These are phyloP conservation scores for Populus nigra DNA, from an alignment of 345 rosid species.

Conservation along the genomic window DNA sequence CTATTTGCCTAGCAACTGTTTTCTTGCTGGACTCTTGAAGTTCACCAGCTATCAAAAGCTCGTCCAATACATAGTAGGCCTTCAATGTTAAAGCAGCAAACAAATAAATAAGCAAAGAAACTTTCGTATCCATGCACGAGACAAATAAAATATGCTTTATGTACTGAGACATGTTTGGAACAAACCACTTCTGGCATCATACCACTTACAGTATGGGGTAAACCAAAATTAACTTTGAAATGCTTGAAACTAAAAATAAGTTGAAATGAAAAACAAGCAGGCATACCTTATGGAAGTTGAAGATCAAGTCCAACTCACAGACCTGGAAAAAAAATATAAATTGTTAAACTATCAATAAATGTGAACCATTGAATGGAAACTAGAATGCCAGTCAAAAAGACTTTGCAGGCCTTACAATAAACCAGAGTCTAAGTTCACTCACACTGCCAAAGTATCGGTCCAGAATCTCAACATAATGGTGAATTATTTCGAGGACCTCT, in stretches of 20 bases:
- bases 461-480: slow-evolving; percentile 88
- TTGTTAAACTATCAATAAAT: background rate
- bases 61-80: slow-evolving; percentile 94
- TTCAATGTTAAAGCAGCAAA: slow-evolving; percentile 26
- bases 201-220: background rate
- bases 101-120: slow-evolving; percentile 7
- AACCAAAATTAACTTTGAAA: background rate
- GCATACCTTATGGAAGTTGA: slow-evolving; percentile 86
- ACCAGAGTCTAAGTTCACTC: slow-evolving; percentile 31
- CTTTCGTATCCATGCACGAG: background rate
- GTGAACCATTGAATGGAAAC: background rate
- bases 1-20: slow-evolving; percentile 75
- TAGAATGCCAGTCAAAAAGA: background rate
- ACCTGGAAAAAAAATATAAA: slow-evolving; percentile 43
- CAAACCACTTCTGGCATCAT: background rate
- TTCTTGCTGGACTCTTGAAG: slow-evolving; percentile 98
- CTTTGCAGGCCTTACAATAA: background rate
- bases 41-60: slow-evolving; percentile 87
- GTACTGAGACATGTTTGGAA: background rate
- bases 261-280: background rate
- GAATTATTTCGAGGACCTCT: slow-evolving; percentile 85
- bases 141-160: background rate
- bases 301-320: slow-evolving; percentile 93
- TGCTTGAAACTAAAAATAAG: background rate
- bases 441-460: slow-evolving; percentile 98